phyloP scores from a whole-genome alignment of 2,329 filamentous ascomycete genomes.

The Amphichorda felina region DNA sequence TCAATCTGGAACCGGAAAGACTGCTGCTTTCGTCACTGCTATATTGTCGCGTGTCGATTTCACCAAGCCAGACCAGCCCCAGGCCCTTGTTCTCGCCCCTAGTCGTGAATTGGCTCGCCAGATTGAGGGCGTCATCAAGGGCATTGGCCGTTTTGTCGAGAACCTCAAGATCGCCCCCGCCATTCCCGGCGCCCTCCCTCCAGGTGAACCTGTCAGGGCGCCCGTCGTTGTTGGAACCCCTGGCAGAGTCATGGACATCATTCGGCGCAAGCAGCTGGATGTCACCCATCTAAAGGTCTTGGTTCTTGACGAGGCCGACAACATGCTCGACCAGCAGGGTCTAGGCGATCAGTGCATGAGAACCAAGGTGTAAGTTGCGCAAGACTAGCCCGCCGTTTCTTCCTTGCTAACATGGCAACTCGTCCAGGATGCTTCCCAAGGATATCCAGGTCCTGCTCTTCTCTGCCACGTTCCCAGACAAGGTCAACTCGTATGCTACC shows the following conservation, averaged over 20 bases:
- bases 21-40: constrained; percentile 89
- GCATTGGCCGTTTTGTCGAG: constrained; percentile 75
- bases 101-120: constrained; percentile 91
- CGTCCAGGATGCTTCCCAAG: constrained; percentile 54
- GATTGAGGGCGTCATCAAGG: constrained; percentile 73
- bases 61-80: constrained; percentile 53
- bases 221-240: constrained; percentile 88
- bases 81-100: constrained; percentile 81
- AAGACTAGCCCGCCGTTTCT: background rate
- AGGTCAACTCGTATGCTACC: constrained; percentile 73
- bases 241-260: constrained; percentile 81
- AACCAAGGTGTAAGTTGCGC: constrained; percentile 62
- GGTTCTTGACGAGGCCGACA: constrained; percentile 94
- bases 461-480: constrained; percentile 83
- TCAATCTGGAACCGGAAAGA: constrained; percentile 98
- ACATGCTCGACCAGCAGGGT: constrained; percentile 95
- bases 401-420: background rate
- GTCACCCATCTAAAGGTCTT: constrained; percentile 63
- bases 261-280: constrained; percentile 66
- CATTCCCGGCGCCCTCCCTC: constrained; percentile 64
- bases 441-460: constrained; percentile 84
- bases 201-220: constrained; percentile 57
- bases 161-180: constrained; percentile 68
- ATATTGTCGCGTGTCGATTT: constrained; percentile 81
- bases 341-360: constrained; percentile 90